Base-by-base conservation (phyloP, 2,329 filamentous ascomycete species). In the Tolypocladium paradoxum region DNA sequence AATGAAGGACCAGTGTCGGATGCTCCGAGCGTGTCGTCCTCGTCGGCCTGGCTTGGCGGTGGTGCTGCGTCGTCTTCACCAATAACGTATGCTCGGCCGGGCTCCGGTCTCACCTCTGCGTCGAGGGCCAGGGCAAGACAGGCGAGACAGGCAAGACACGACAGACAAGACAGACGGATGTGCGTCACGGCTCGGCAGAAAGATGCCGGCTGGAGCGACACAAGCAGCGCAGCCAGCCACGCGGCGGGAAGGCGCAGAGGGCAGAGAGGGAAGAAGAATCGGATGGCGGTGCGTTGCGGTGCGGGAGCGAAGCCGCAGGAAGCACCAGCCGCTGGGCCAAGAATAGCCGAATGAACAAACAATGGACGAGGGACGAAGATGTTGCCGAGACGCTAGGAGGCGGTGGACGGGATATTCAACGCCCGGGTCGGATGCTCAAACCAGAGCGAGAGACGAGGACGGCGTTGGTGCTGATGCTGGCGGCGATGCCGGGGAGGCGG, bases 201-300 rank as follows among this genome's bases (percentile, higher is more conserved):
- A 59, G 52, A 56, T 60, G 58, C 58, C 58, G 58, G 54, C 55
- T 57, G 46, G 54, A 51, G 58, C 49, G 52, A 45, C 57, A 60
- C 58, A 56, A 54, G 49, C 51, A 55, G 52, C 37, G 43, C 43
- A 46, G 43, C 43, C 43, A 46, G n/a, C n/a, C 40, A 46, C 52
- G 48, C 46, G 36, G 37, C 55, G 55, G 55, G 53, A 58, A 56
- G 56, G 55, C 53, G 57, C 55, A 57, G 55, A 35, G 22, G 29
- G 14, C n/a, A n/a, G 27, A 49, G 22, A 22, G 43, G 14, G 18
- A 43, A 18, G 36, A 4, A 9, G 29, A 18, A 27, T 31, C 49
- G 38, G 38, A 45, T n/a, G 36, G 24, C 27, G n/a, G n/a, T 24
- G 37, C n/a, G n/a, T n/a, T 31, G 48, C 34, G 12, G 9, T 29